A percentile compares a stretch with the other conserved stretches of the same genome.
Conservation (phyloP, 345 rosid genomes). For the Euphorbia tirucalli region DNA sequence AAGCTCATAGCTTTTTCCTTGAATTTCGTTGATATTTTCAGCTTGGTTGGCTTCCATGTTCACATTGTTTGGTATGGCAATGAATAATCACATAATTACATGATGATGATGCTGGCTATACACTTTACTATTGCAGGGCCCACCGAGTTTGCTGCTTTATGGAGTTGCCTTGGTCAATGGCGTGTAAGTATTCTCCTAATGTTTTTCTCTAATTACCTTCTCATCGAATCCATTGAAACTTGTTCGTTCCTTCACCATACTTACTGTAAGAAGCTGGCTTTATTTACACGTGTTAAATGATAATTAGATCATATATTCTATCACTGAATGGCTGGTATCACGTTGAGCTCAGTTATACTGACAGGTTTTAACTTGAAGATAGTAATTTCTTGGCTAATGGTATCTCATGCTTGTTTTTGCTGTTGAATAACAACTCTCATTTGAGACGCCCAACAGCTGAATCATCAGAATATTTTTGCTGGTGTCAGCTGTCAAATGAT, state of each 20-base stretch:
- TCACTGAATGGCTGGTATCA: too few species aligned
- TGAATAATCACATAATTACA: not conserved
- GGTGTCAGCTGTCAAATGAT: too few species aligned
- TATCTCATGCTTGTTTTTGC: not conserved
- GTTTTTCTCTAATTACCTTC: not conserved
- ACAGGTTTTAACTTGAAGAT: not conserved
- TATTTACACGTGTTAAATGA: too few species aligned
- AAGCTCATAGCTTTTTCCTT: constrained; percentile 4
- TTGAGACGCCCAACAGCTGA: too few species aligned
- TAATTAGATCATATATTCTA: too few species aligned
- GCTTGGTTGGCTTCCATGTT: not conserved
- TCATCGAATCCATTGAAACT: not conserved
- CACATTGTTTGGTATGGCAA: not conserved
- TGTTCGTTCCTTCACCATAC: not conserved
- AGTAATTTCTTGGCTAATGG: not conserved
- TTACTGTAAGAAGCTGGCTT: too few species aligned
- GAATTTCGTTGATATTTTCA: not conserved
- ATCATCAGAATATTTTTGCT: too few species aligned
- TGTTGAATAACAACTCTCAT: too few species aligned
- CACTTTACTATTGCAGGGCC: constrained; percentile 43
- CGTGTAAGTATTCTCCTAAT: constrained; percentile 42
- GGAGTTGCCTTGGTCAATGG: constrained; percentile 71
- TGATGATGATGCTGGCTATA: not conserved
- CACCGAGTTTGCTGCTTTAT: constrained; percentile 54
- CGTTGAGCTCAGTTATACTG: too few species aligned